phyloP scores from a whole-genome alignment of 805 yeast genomes.

The Saturnispora besseyi region DNA sequence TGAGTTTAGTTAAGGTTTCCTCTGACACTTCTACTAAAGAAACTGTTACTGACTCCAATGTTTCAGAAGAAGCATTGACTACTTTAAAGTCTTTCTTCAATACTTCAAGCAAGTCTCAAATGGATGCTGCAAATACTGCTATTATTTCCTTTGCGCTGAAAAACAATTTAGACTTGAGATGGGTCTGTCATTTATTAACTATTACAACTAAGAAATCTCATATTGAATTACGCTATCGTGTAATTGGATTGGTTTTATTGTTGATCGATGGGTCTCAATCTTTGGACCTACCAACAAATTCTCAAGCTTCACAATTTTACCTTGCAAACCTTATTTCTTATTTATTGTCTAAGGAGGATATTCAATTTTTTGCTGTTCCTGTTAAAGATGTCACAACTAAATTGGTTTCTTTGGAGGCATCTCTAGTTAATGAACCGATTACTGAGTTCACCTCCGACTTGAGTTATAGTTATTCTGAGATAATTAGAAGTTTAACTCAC shows the following conservation, averaged over 20 bases:
- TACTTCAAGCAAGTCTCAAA: conserved; percentile 52
- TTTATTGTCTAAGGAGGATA: conserved; percentile 57
- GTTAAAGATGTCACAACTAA: conserved; percentile 68
- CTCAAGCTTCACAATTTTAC: conserved; percentile 9
- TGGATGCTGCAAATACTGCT: conserved; percentile 46
- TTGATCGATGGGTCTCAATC: conserved; percentile 23
- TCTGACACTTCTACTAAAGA: neutral
- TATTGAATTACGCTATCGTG: conserved; percentile 26
- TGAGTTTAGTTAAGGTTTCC: conserved; percentile 15
- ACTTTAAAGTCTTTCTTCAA: conserved; percentile 56
- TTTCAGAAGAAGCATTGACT: conserved; percentile 16
- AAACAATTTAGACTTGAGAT: conserved; percentile 25
- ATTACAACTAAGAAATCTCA: conserved; percentile 67
- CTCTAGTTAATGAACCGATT: neutral
- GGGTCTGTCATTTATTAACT: conserved; percentile 54
- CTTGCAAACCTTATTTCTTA: conserved; percentile 30
- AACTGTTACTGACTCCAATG: neutral
- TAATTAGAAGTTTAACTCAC: conserved; percentile 61
- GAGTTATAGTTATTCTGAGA: conserved; percentile 36
- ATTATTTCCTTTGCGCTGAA: conserved; percentile 38
- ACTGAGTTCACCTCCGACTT: conserved; percentile 28
- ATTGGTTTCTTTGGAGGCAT: conserved; percentile 19
- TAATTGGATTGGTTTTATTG: conserved; percentile 16
- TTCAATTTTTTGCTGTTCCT: conserved; percentile 80
- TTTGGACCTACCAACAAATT: conserved; percentile 43